A percentile compares a stretch with the other conserved stretches of the same genome.
These are phyloP conservation scores for Mortierella hygrophila DNA, from an alignment of 192 early-diverging fungal genomes.

Conservation along the genomic window DNA sequence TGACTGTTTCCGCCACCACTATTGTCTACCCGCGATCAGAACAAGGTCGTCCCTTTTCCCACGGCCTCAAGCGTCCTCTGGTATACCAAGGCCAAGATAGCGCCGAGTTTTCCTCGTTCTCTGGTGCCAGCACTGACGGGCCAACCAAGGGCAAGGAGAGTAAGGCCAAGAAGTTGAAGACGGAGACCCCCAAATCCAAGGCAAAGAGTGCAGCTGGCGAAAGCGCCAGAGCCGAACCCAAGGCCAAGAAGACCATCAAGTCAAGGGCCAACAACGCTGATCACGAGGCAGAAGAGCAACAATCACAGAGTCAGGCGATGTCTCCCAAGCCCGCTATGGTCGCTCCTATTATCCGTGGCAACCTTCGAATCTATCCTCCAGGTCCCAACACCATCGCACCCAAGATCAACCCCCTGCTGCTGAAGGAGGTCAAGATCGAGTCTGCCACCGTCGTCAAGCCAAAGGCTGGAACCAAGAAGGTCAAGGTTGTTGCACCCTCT, in stretches of 20 bases:
- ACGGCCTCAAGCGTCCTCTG: slow-evolving; percentile 23
- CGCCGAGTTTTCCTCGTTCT: background rate
- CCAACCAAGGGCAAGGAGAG: slow-evolving; percentile 18
- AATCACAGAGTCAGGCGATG: background rate
- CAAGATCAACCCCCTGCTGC: background rate
- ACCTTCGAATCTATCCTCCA: slow-evolving; percentile 51
- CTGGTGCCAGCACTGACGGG: background rate
- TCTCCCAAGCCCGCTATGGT: slow-evolving; percentile 19
- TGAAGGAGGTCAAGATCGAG: slow-evolving; percentile 13
- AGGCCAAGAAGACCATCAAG: slow-evolving; percentile 8
- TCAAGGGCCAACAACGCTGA: background rate
- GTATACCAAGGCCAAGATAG: background rate
- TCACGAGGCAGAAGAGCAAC: background rate
- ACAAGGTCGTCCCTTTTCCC: background rate
- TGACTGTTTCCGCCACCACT: slow-evolving; percentile 31
- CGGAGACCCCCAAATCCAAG: slow-evolving; percentile 26
- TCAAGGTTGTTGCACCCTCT: background rate
- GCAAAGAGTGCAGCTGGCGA: background rate
- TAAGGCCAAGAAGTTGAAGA: slow-evolving; percentile 39
- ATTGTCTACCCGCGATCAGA: background rate
- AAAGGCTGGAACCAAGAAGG: slow-evolving; percentile 11
- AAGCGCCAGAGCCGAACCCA: background rate
- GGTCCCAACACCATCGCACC: slow-evolving; percentile 40
- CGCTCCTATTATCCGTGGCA: slow-evolving; percentile 49
- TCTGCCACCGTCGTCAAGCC: background rate